Evolutionary conservation across 768 basidiomycete genomes (phyloP).

Genomic region (Sutorius australiensis): DNA sequence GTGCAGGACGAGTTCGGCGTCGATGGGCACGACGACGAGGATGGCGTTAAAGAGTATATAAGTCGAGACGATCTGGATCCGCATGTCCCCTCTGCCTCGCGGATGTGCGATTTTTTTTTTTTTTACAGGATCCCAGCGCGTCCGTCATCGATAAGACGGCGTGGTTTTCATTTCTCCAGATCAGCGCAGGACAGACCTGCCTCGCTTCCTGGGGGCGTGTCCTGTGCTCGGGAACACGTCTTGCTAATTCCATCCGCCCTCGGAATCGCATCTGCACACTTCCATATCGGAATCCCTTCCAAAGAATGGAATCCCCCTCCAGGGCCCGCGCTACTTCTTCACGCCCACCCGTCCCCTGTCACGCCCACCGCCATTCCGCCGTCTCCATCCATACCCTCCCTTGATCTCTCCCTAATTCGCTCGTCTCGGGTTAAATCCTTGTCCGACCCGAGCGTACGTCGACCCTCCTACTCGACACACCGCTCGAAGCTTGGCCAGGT

Average conservation of each 20-base stretch:
- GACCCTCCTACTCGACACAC: slow-evolving; percentile 49
- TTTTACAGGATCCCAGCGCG: slow-evolving; percentile 8
- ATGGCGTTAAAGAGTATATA: slow-evolving; percentile 11
- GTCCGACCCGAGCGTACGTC: slow-evolving; percentile 45
- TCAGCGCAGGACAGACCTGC: slow-evolving; percentile 20
- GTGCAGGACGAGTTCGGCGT: not conserved
- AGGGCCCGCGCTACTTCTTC: slow-evolving; percentile 6
- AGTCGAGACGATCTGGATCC: slow-evolving; percentile 21
- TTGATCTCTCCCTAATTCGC: slow-evolving; percentile 34
- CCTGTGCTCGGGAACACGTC: slow-evolving; percentile 18
- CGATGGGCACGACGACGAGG: slow-evolving; percentile 1
- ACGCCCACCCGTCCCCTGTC: slow-evolving; percentile 6
- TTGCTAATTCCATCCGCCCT: slow-evolving; percentile 16
- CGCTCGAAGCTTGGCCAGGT: slow-evolving; percentile 46
- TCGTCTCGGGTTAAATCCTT: slow-evolving; percentile 46
- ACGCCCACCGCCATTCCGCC: slow-evolving; percentile 6
- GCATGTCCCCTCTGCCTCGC: slow-evolving; percentile 25
- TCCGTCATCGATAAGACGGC: slow-evolving; percentile 25
- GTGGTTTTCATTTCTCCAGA: slow-evolving; percentile 32
- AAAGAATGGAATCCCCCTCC: slow-evolving; percentile 18
- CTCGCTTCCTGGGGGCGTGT: slow-evolving; percentile 20
- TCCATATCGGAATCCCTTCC: slow-evolving; percentile 14
- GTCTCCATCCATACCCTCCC: slow-evolving; percentile 6
- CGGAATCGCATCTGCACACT: slow-evolving; percentile 15
- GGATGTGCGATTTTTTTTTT: slow-evolving; percentile 15